Evolutionary conservation across 1,284 basidiomycete genomes (phyloP), one percentile per base, ranked within the genome.

Genomic region (Porodaedalea pini): DNA sequence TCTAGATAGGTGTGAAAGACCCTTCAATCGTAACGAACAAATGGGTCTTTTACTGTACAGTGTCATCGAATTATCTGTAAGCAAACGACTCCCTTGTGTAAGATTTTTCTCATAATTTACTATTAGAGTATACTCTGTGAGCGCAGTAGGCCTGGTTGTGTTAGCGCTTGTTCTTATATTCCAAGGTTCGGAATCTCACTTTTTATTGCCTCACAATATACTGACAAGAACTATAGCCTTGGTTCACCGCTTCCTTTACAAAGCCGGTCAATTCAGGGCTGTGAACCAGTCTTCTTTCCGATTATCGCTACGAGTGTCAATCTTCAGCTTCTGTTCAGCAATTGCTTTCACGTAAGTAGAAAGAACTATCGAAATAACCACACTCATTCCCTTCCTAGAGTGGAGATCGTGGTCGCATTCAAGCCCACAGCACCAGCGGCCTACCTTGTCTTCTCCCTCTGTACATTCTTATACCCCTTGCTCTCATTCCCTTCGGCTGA

Each of bases 31-130:
- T 60, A 17, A 51, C 58, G 13, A 60, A 43, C 7, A n/a, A 52
- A 49, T 60, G 54, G 49, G 43, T 53, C 10, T 60, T 60, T 40
- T 56, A 60, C 27, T 60, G 58, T 50, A 60, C 58, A 19, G 15
- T 60, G 10, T 48, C 41, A 15, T 56, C 54, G 4, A 51, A 31
- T 32, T 50, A 23, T 19, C 29, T 60, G 58, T 60, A 45, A 23
- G 58, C 31, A 15, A 25, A 10, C 15, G 3, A 11, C 45, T 27
- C n/a, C 25, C 13, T 11, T 13, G 11, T n/a, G 10, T 15, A 15
- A 25, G 10, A 11, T 29, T n/a, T 23, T 29, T 6, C 13, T 40
- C 17, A 56, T 45, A 15, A 1, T n/a, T 10, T 4, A 27, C 13
- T 13, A 11, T 31, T 31, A 47, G 45, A 47, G 45, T 47, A 29